Evolutionary conservation across 192 early-diverging fungal genomes (phyloP).

Genomic region (Backusella westeae): DNA sequence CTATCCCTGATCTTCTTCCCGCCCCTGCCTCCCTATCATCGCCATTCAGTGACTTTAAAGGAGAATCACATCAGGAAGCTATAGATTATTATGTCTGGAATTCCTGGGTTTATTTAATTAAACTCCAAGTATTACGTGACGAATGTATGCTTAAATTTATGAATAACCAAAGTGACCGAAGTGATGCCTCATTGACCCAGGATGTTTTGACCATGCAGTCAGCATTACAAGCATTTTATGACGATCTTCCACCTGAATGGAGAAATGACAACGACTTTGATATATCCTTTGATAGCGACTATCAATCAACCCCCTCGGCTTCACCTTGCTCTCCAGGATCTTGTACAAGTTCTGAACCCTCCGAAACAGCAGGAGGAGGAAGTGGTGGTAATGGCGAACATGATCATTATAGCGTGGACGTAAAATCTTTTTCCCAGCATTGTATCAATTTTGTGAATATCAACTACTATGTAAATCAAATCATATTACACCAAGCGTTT

Average conservation of each 20-base stretch:
- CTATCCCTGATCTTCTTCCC: slow-evolving; percentile 9
- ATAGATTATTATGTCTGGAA: slow-evolving; percentile 25
- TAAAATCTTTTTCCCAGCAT: slow-evolving; percentile 15
- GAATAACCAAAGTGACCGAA: background rate
- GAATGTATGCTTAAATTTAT: slow-evolving; percentile 18
- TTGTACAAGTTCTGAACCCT: background rate
- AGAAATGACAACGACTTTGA: background rate
- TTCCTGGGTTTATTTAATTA: slow-evolving; percentile 29
- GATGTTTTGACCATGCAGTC: slow-evolving; percentile 18
- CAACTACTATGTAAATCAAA: slow-evolving; percentile 33
- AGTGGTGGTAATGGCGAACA: background rate
- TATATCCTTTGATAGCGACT: background rate
- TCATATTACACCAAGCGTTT: slow-evolving; percentile 32
- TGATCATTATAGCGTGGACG: slow-evolving; percentile 3
- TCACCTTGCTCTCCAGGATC: slow-evolving; percentile 7
- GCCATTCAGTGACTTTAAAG: background rate
- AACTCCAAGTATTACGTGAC: slow-evolving; percentile 31
- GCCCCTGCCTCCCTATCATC: background rate
- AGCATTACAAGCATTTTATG: slow-evolving; percentile 2
- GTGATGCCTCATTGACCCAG: slow-evolving; percentile 11
- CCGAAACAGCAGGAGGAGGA: background rate
- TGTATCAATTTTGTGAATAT: slow-evolving; percentile 28
- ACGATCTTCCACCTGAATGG: slow-evolving; percentile 8
- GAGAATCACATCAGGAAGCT: background rate
- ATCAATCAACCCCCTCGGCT: background rate